phyloP scores from a whole-genome alignment of 768 basidiomycete species.

The Russula sp. region DNA sequence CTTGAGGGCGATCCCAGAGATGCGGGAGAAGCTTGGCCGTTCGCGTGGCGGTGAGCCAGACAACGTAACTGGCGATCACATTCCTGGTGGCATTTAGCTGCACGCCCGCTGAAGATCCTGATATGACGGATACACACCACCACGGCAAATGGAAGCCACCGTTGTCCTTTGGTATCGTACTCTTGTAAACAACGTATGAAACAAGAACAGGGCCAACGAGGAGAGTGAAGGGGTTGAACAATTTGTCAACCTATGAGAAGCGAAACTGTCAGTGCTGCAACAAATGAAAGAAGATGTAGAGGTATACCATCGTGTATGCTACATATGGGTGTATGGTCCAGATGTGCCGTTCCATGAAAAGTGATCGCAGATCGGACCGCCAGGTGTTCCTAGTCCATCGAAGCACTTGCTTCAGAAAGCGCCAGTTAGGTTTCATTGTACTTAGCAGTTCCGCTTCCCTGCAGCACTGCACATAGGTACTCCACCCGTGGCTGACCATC shows the following conservation, averaged over 20 bases:
- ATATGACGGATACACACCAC: conserved; percentile 48
- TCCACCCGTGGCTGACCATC: conserved; percentile 97
- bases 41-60: conserved; percentile 65
- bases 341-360: conserved; percentile 83
- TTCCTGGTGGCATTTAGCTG: conserved; percentile 43
- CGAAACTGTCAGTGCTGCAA: conserved; percentile 12
- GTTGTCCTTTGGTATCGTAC: conserved; percentile 55
- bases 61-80: conserved; percentile 56
- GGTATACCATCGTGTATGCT: conserved; percentile 74
- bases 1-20: conserved; percentile 50
- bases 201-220: conserved; percentile 81
- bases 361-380: conserved; percentile 80
- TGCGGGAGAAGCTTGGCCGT: conserved; percentile 69
- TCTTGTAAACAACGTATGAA: conserved; percentile 69
- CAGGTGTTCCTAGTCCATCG: conserved; percentile 95
- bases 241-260: conserved; percentile 63
- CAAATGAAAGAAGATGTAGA: conserved; percentile 20
- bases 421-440: conserved; percentile 97
- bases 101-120: not conserved
- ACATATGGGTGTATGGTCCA: conserved; percentile 86
- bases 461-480: conserved; percentile 87
- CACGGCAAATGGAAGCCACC: conserved; percentile 79
- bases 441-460: conserved; percentile 79
- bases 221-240: conserved; percentile 82
- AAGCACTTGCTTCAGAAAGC: conserved; percentile 89